These are phyloP conservation scores for Crithidia thermophila DNA, from an alignment of 208 protist genomes.

Conservation along the genomic window DNA sequence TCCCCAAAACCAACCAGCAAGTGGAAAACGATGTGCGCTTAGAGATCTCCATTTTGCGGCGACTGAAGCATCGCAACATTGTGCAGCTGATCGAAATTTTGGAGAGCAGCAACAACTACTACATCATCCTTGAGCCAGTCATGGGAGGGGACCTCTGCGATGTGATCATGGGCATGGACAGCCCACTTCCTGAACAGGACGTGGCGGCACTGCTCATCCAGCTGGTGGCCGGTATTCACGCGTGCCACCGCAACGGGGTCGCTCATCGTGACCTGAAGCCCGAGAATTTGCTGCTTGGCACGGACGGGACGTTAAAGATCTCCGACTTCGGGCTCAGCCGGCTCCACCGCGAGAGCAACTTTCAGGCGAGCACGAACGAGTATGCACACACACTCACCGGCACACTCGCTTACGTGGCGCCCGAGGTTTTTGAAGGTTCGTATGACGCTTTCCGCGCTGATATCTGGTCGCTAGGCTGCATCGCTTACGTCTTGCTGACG, in stretches of 20 bases:
- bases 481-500: slow-evolving; percentile 83
- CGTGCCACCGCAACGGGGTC: slow-evolving; percentile 82
- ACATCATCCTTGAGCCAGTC: slow-evolving; percentile 89
- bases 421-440: slow-evolving; percentile 74
- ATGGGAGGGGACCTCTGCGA: slow-evolving; percentile 86
- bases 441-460: slow-evolving; percentile 89
- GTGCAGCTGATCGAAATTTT: slow-evolving; percentile 87
- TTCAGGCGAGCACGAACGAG: slow-evolving; percentile 56
- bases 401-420: slow-evolving; percentile 82
- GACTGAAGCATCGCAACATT: slow-evolving; percentile 83
- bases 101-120: slow-evolving; percentile 85
- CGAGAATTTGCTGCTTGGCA: slow-evolving; percentile 92
- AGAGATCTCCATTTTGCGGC: slow-evolving; percentile 83
- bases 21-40: slow-evolving; percentile 75
- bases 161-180: slow-evolving; percentile 60
- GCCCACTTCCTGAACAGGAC: slow-evolving; percentile 59
- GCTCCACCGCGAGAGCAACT: slow-evolving; percentile 76
- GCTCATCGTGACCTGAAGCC: slow-evolving; percentile 95
- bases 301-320: slow-evolving; percentile 77
- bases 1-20: slow-evolving; percentile 66
- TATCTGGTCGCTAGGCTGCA: slow-evolving; percentile 89
- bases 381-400: slow-evolving; percentile 80
- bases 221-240: slow-evolving; percentile 65
- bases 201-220: slow-evolving; percentile 77
- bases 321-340: slow-evolving; percentile 90